Percentiles rank a stretch among this genome's conserved stretches.
These are phyloP conservation scores for Sutorius eximius DNA, from an alignment of 1,284 basidiomycete species.

Conservation along the genomic window DNA sequence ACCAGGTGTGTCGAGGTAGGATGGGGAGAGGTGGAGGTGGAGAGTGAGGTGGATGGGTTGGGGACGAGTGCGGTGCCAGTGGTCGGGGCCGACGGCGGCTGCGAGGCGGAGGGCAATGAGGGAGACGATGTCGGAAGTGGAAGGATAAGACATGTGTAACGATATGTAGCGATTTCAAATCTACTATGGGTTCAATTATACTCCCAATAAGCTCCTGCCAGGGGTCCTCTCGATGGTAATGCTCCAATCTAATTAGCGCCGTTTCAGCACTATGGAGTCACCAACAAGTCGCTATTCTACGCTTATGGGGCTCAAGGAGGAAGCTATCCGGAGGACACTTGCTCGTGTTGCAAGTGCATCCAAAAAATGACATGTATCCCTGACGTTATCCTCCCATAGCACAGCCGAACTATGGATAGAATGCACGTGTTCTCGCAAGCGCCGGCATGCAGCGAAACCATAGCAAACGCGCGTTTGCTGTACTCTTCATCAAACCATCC, in stretches of 20 bases:
- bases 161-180: background rate
- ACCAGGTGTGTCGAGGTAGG: slow-evolving; percentile 40
- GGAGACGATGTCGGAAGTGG: slow-evolving; percentile 40
- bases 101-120: slow-evolving; percentile 41
- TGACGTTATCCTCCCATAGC: background rate
- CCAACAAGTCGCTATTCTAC: background rate
- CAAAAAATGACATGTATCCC: background rate
- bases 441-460: background rate
- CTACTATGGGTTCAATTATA: no score
- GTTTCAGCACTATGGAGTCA: background rate
- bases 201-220: no score
- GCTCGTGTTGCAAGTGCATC: background rate
- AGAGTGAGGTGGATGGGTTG: slow-evolving; percentile 44
- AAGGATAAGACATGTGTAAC: no score
- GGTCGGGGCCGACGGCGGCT: slow-evolving; percentile 45
- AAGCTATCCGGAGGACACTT: no score
- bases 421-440: background rate
- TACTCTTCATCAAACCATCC: background rate
- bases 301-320: background rate
- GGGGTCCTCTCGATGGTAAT: no score
- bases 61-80: slow-evolving; percentile 45
- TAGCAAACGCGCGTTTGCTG: background rate
- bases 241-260: no score
- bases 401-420: background rate
- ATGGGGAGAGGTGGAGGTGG: slow-evolving; percentile 40